Base-by-base conservation (phyloP, 2,329 filamentous ascomycete genomes). In the Aspergillus niger region DNA sequence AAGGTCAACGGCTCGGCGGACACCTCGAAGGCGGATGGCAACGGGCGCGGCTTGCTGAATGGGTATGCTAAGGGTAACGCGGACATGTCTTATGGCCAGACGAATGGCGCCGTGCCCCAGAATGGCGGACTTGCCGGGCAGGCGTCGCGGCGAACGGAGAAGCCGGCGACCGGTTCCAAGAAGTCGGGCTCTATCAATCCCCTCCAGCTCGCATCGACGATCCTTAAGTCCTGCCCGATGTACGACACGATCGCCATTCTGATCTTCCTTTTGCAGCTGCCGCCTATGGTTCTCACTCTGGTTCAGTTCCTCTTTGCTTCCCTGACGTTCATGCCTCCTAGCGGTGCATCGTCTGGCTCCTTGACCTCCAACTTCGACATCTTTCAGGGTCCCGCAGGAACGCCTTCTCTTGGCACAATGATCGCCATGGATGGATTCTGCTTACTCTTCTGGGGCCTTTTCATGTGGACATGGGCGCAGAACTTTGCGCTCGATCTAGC, bases 211-310 rank as follows among this genome's bases (percentile, higher is more conserved):
- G 89, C 90, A 65, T 86, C 91, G 68, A 97, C 92, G 58, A 94
- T 98, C 70, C 86, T 98, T 74, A 88, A 88, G 71, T 92, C 92
- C 55, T 94, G 93, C 71, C 94, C 94, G 57, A 87, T 97, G 73
- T 91, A 92, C 80, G 94, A 98, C 80, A 97, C 94, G 63, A 91
- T 97, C 78, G 92, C 94, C 74, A 97, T 98, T 72, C 87, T 98
- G 76, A 97, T 97, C 78, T 91, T 97, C 70, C 86, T 98, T 67
- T 90, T 97, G 78, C 93, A 96, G 74, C 87, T 97, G 8, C 93
- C 94, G 30, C 91, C 93, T 22, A 89, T 94, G 70, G 88, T 94
- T 60, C 85, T 97, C 70, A 94, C 92, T 65, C 83, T 92, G 75
- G 91, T 97, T 71, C 96, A 97, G 77, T 89, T 92, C 73, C 85